Conservation (phyloP, 2,329 filamentous ascomycete genomes). For the Talaromyces amestolkiae region DNA sequence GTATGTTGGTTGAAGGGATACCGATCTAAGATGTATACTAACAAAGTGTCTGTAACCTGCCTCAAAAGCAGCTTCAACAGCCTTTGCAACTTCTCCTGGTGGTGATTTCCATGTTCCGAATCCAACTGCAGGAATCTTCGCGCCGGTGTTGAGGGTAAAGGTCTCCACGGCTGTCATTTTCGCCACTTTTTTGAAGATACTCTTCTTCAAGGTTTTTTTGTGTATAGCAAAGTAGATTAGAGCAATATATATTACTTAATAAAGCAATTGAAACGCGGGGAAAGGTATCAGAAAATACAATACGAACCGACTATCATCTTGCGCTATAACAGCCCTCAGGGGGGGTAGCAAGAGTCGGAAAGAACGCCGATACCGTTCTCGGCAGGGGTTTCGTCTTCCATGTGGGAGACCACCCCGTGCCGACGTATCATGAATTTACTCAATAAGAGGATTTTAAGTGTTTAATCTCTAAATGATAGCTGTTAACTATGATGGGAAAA, state of each 20-base stretch:
- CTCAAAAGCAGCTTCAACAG: constrained; percentile 37
- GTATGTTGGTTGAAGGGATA: not conserved
- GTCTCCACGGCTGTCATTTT: constrained; percentile 55
- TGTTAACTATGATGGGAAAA: not conserved
- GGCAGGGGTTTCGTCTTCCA: not conserved
- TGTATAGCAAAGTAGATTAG: not conserved
- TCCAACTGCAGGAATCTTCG: constrained; percentile 61
- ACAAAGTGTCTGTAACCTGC: constrained; percentile 15
- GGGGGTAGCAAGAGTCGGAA: not conserved
- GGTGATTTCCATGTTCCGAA: constrained; percentile 63
- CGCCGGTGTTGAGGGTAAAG: constrained; percentile 57
- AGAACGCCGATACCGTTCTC: not conserved
- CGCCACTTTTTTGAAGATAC: not conserved
- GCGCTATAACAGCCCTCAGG: not conserved
- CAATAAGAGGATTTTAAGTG: too few relatives aligned
- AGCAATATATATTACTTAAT: not conserved
- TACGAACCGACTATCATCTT: not conserved
- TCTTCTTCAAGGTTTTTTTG: too few relatives aligned
- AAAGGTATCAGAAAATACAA: not conserved
- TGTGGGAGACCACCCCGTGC: not conserved
- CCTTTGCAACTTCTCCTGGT: constrained; percentile 50
- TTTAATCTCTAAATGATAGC: too few relatives aligned
- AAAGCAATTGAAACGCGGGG: not conserved
- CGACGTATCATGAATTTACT: not conserved
- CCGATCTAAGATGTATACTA: not conserved